Evolutionary conservation across 768 basidiomycete genomes (phyloP), one percentile per base, ranked within the genome.

Genomic region (Collybia sordida): DNA sequence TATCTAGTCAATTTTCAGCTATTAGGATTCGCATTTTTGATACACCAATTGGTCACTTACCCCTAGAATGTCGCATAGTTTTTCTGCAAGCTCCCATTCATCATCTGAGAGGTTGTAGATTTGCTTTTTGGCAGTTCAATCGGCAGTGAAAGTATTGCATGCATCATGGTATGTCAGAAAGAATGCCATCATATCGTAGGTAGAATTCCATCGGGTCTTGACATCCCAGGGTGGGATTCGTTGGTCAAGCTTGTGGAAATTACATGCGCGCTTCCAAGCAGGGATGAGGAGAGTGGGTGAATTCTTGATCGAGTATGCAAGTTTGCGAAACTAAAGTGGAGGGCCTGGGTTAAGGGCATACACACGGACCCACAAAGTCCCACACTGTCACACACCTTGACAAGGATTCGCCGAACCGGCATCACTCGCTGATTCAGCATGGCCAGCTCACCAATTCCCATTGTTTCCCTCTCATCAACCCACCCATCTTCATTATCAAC

Each of bases 191-290:
- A 43, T 43, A 17, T 43, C n/a, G 5, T 43, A 42, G n/a, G n/a
- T n/a, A n/a, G n/a, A n/a, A n/a, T n/a, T n/a, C n/a, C n/a, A n/a
- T n/a, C n/a, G n/a, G 21, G 68, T 68, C 5, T 44, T 35, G 2
- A 71, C 65, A 46, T 73, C 64, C 1, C 60, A 55, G 3, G 64
- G 67, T 40, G 66, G 58, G 6, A 60, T 46, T 4, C 50, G 12
- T 1, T 6, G 21, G 3, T 37, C 31, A 3, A 63, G 37, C 0
- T 52, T 51, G 9, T 19, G 25, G 14, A 52, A 49, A 7, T 49
- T 28, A 2, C 64, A 22, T 2, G 38, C 28, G 3, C 52, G 59
- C 1, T 63, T 47, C 42, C 51, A 52, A 34, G 19, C 11, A 57
- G 49, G 39, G 60, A 68, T 0, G 56, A 63, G 4, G 59, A 69